A percentile compares a stretch with the other conserved stretches of the same genome.
Conservation (phyloP, 805 yeast genomes). For the Candida multigemmis region DNA sequence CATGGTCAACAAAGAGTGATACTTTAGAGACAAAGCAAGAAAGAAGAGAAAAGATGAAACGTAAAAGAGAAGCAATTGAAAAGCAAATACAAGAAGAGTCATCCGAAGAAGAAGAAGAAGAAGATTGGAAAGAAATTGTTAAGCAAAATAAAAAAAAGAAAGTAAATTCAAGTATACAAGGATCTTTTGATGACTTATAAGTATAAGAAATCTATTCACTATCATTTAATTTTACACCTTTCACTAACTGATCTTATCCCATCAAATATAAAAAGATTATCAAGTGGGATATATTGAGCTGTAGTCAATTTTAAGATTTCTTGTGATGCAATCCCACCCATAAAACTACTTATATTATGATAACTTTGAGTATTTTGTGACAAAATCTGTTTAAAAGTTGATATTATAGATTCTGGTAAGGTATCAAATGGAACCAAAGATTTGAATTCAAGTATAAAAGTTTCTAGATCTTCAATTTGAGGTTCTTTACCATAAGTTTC, state of each 20-base stretch:
- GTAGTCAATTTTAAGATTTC: slow-evolving; percentile 73
- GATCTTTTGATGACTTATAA: slow-evolving; percentile 49
- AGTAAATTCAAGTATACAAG: slow-evolving; percentile 32
- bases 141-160: slow-evolving; percentile 55
- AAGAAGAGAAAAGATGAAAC: slow-evolving; percentile 60
- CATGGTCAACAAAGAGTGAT: slow-evolving; percentile 74
- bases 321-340: slow-evolving; percentile 84
- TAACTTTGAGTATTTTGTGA: slow-evolving; percentile 33
- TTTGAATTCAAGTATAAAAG: slow-evolving; percentile 11
- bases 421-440: slow-evolving; percentile 7
- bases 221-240: slow-evolving; percentile 19
- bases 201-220: slow-evolving; percentile 1
- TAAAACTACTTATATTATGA: slow-evolving; percentile 54
- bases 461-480: slow-evolving; percentile 9
- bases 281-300: slow-evolving; percentile 71
- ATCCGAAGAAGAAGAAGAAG: slow-evolving; percentile 38
- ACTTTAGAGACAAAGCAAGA: slow-evolving; percentile 52
- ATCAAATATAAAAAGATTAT: slow-evolving; percentile 63
- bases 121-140: slow-evolving; percentile 86
- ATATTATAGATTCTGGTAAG: slow-evolving; percentile 8
- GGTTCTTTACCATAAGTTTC: slow-evolving; percentile 10
- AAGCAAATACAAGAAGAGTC: slow-evolving; percentile 37
- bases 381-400: slow-evolving; percentile 22
- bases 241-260: slow-evolving; percentile 50
- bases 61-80: slow-evolving; percentile 62